Base-by-base conservation (phyloP, 257 asterid species). In the Fraxinus pennsylvanica region DNA sequence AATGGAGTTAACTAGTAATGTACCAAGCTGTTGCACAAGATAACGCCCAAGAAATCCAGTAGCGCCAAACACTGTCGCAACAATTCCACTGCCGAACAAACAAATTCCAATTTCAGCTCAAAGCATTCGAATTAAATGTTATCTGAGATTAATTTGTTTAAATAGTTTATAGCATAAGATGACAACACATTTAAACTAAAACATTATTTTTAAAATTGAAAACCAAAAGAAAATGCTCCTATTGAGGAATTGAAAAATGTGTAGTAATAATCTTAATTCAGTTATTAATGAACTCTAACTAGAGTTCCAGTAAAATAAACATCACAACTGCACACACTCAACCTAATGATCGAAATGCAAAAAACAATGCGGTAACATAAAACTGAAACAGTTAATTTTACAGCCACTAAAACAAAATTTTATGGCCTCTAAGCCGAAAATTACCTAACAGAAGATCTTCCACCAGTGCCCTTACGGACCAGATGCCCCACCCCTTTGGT, bases 41-140 rank as follows among this genome's bases (percentile, higher is more conserved):
- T 95, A 95, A 68, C 98, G 91, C 74, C 99, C 99, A 67, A 95
- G 96, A 85, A 95, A 95, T 50, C 99, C 99, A 3, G 99, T 93
- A 32, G 97, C 98, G 79, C 99, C 99, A 83, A 95, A 95, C 21
- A 95, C 99, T 22, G 99, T 83, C 7, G 99, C 96, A 82, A 93
- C 67, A 50, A 93, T 92, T 76, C 99, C 99, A 88, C 99, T 93
- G 98, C 84, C 85, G 85, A 70, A 77, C 74, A 80, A 81, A 76
- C 76, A 63, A 33, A 73, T 70, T 72, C 27, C 81, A 82, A 47
- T 17, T 47, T 71, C 25, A 54, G 74, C 52, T 76, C 43, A 69
- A 81, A 50, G 39, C 68, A 9, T 30, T 69, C 30, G 41, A 70
- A 73, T 67, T 50, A 71, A 25, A 81, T 82, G 63, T 65, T 67